Conservation (phyloP, 2,329 filamentous ascomycete genomes). For the Elsinoe batatas region DNA sequence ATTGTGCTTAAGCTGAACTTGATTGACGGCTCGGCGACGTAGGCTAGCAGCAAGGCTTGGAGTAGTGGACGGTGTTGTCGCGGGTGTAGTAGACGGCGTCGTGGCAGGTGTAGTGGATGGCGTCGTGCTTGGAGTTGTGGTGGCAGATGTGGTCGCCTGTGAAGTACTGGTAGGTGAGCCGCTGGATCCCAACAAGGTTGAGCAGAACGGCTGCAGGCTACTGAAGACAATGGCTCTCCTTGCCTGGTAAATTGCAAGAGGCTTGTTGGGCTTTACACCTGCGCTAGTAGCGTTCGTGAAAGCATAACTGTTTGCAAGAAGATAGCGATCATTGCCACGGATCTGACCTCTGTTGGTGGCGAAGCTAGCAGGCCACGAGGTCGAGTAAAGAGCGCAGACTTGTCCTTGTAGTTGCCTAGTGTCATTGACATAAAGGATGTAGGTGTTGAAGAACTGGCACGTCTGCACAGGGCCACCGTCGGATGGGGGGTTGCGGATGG, state of each 20-base stretch:
- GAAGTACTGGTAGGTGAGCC: conserved; percentile 5
- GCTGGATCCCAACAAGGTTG: conserved; percentile 8
- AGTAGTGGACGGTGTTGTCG: background rate
- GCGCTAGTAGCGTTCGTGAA: conserved; percentile 9
- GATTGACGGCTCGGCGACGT: no score
- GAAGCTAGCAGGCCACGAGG: conserved; percentile 14
- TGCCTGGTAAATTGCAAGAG: conserved; percentile 14
- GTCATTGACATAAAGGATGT: conserved; percentile 23
- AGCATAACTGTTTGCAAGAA: conserved; percentile 14
- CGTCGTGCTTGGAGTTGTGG: conserved; percentile 7
- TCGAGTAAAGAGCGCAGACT: conserved; percentile 16
- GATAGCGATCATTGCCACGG: conserved; percentile 15
- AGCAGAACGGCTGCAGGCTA: conserved; percentile 17
- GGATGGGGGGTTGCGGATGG: conserved; percentile 14
- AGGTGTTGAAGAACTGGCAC: conserved; percentile 28
- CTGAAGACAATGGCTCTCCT: conserved; percentile 9
- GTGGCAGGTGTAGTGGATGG: background rate
- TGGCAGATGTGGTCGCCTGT: background rate
- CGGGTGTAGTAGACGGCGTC: background rate
- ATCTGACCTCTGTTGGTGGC: conserved; percentile 18
- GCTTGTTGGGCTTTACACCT: conserved; percentile 6
- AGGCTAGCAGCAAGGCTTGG: no score
- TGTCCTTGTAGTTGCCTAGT: conserved; percentile 2
- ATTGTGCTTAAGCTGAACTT: no score
- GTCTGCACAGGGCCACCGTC: conserved; percentile 17